phyloP scores from a whole-genome alignment of 1,284 basidiomycete genomes.

The Cryptococcus hybrid region DNA sequence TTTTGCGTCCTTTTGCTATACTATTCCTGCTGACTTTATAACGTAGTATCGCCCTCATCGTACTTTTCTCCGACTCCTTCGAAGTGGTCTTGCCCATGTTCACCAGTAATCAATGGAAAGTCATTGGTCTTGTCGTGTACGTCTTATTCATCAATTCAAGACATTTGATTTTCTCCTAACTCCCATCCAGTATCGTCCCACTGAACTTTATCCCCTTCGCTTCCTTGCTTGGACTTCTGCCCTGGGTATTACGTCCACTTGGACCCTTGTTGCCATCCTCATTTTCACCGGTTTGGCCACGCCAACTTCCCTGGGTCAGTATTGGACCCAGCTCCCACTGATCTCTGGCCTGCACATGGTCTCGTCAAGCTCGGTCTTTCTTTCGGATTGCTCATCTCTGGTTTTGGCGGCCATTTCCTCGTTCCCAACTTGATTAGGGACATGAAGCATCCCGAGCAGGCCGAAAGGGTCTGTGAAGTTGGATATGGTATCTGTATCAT shows the following conservation, averaged over 20 bases:
- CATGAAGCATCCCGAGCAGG: conserved; percentile 80
- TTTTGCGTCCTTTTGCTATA: background rate
- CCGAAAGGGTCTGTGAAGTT: conserved; percentile 50
- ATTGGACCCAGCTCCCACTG: conserved; percentile 71
- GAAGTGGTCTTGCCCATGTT: conserved; percentile 66
- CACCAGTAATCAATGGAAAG: conserved; percentile 70
- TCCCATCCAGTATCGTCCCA: conserved; percentile 67
- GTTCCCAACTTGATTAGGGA: conserved; percentile 66
- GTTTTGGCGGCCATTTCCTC: conserved; percentile 53
- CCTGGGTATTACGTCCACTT: conserved; percentile 72
- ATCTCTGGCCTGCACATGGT: conserved; percentile 59
- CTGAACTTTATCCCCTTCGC: conserved; percentile 82
- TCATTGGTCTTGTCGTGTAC: conserved; percentile 68
- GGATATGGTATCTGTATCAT: conserved; percentile 66
- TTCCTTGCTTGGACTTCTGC: conserved; percentile 81
- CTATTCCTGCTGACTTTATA: background rate
- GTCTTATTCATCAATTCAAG: conserved; percentile 22
- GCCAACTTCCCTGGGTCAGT: conserved; percentile 67
- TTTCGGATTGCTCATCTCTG: conserved; percentile 89
- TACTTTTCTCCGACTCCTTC: conserved; percentile 78
- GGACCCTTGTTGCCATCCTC: conserved; percentile 74
- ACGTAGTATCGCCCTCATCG: conserved; percentile 72
- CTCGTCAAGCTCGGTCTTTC: conserved; percentile 66
- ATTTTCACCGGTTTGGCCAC: conserved; percentile 67
- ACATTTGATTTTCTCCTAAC: conserved; percentile 53